Base-by-base conservation (phyloP, 2,329 filamentous ascomycete genomes). In the Podosphaera aphanis region DNA sequence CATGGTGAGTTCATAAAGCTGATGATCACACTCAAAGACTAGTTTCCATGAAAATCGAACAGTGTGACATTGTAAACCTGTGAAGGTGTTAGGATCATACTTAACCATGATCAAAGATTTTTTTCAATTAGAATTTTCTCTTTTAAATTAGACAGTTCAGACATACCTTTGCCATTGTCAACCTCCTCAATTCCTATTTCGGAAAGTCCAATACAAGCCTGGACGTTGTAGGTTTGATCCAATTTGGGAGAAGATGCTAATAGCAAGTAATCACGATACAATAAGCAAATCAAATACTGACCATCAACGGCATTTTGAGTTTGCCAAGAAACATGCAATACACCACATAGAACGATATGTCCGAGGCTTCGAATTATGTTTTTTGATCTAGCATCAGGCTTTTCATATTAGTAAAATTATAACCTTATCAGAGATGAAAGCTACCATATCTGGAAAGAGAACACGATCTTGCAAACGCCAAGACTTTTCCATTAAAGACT, bases 31-130 rank as follows among this genome's bases (percentile, higher is more conserved):
- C 58, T 90, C 78, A 56, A 95, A 94, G 2, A 83, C 69, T 10
- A 94, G 56, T 59, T 95, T 98, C 88, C 86, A 95, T 1, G 85
- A 90, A 59, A 83, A 83, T 0, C 82, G 77, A 0, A 83, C 82
- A 2, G 81, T 83, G 51, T 90, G 79, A 56, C 85, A 94, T 66
- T 88, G 84, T 6, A 95, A 60, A 0, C 84, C 85, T 93, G 49
- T 40, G 25, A 11, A 13, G 27, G 3, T 7, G 11, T 45, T 29
- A 45, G 35, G 15, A 16, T 37, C 1, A 29, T 38, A 25, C 2
- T 15, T 31, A 7, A 20, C 3, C 10, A 18, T 15, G 21, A 39
- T 27, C 15, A 21, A 23, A 6, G 20, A 15, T 13, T 5, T 16
- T 33, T 18, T 15, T n/a, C n/a, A n/a, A n/a, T n/a, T n/a, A n/a